These are phyloP conservation scores for Fusarium compactum DNA, from an alignment of 2,329 filamentous ascomycete species.

Conservation along the genomic window DNA sequence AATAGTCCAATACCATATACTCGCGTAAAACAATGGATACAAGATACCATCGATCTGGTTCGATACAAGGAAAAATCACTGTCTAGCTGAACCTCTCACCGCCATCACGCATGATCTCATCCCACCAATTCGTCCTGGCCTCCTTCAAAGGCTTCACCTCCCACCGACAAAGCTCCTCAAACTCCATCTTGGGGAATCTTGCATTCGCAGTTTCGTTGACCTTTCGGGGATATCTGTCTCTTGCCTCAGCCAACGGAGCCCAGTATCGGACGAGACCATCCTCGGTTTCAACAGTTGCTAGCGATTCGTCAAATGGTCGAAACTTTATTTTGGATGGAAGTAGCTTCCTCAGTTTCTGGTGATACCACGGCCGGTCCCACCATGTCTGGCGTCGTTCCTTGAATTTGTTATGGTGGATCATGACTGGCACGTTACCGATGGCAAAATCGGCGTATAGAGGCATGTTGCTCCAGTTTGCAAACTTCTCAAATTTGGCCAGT, in stretches of 20 bases:
- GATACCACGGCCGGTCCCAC: constrained; percentile 19
- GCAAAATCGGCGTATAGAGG: constrained; percentile 2
- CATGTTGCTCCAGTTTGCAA: neutral
- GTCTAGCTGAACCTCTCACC: too few relatives aligned
- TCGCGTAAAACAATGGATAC: too few relatives aligned
- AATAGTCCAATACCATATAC: too few relatives aligned
- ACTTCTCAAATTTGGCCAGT: fast-evolving
- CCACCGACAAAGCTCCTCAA: neutral
- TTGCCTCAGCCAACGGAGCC: neutral
- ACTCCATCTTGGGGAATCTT: neutral
- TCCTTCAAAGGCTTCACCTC: neutral
- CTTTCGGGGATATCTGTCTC: constrained; percentile 4
- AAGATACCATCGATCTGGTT: too few relatives aligned
- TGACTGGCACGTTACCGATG: neutral
- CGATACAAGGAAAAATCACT: too few relatives aligned
- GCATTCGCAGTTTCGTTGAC: neutral
- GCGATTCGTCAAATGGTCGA: neutral
- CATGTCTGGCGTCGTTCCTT: neutral
- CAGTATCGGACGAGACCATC: constrained; percentile 2
- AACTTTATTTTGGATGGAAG: neutral
- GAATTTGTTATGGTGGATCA: neutral
- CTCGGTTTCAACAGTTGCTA: neutral
- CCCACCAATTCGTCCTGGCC: neutral
- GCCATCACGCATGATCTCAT: too few relatives aligned
- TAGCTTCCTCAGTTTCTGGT: neutral